phyloP scores from a whole-genome alignment of 108 stramenopile genomes.

The Cylindrotheca fusiformis region DNA sequence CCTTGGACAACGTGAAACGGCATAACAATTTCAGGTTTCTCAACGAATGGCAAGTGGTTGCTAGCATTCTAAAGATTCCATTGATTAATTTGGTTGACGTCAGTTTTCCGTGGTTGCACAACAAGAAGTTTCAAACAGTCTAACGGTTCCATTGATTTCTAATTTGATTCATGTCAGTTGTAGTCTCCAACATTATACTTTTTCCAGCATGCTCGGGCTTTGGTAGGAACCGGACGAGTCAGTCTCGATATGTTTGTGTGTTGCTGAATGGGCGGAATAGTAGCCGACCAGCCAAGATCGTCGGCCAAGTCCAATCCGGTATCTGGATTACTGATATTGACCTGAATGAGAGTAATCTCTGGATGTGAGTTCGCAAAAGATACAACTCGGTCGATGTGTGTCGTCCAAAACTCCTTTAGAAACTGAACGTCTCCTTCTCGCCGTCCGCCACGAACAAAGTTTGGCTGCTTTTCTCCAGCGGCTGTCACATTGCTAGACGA shows the following conservation, averaged over 20 bases:
- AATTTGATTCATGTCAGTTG: not conserved
- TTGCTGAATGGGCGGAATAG: not conserved
- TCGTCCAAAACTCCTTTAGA: slow-evolving; percentile 12
- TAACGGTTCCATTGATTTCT: no score
- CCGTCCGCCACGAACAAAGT: not conserved
- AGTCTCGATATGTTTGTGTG: not conserved
- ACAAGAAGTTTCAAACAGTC: no score
- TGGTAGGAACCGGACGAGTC: not conserved
- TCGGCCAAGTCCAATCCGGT: slow-evolving; percentile 12
- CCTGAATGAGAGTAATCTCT: slow-evolving; percentile 11
- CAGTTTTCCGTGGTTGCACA: no score
- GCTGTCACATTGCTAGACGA: not conserved
- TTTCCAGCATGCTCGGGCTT: slow-evolving; percentile 16
- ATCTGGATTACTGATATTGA: slow-evolving; percentile 23
- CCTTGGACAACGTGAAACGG: no score
- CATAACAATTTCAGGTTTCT: no score
- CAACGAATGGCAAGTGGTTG: no score
- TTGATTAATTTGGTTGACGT: no score
- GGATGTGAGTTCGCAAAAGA: slow-evolving; percentile 18
- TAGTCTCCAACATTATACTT: slow-evolving; percentile 8
- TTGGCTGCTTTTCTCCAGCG: not conserved
- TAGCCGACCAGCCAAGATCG: slow-evolving; percentile 7
- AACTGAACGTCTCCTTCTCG: not conserved
- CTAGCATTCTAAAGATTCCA: no score
- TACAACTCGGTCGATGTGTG: slow-evolving; percentile 12